Base-by-base conservation (phyloP, 805 yeast species). In the Ogataea zsoltii region DNA sequence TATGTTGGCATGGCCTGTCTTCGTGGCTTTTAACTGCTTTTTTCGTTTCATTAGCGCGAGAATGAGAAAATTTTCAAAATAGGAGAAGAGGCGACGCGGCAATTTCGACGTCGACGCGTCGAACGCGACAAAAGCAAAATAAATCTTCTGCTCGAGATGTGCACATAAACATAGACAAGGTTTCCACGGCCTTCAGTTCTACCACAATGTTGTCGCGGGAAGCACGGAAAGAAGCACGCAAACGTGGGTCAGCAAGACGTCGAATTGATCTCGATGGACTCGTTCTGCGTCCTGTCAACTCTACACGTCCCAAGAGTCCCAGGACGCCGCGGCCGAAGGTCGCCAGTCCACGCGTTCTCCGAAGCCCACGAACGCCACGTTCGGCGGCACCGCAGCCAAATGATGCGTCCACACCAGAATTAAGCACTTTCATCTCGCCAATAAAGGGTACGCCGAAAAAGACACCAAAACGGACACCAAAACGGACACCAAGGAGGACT, bases 191-290 rank as follows among this genome's bases (percentile, higher is more conserved):
- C 16, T 5, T 7, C 13, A 7, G n/a, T 7, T n/a, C 19, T 6
- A 7, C n/a, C 38, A 15, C 7, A 10, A 58, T 56, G 61, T 47
- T 53, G 3, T 57, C 62, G 1, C 49, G 67, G 42, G 63, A 59
- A 28, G 57, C 59, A 1, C 48, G 66, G 17, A 51, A 50, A 38
- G 68, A 61, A 48, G 51, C 58, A 2, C 46, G 70, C 18, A 59
- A 62, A 42, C 46, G 70, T 32, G 70, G 70, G 3, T 53, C 62
- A 12, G 67, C 63, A 10, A 48, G 51, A 16, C 40, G 70, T 25
- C 53, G 46, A 21, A 49, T 62, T 13, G 58, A 57, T 26, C 49
- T 61, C 23, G 51, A 55, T 12, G 63, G 54, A 13, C 42, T 63
- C 3, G 63, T 62, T 7, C 34, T 64, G 7, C 50, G 50, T 11